Evolutionary conservation across 2,329 filamentous ascomycete genomes (phyloP), one percentile per base, ranked within the genome.

Genomic region (Fusarium sp.): DNA sequence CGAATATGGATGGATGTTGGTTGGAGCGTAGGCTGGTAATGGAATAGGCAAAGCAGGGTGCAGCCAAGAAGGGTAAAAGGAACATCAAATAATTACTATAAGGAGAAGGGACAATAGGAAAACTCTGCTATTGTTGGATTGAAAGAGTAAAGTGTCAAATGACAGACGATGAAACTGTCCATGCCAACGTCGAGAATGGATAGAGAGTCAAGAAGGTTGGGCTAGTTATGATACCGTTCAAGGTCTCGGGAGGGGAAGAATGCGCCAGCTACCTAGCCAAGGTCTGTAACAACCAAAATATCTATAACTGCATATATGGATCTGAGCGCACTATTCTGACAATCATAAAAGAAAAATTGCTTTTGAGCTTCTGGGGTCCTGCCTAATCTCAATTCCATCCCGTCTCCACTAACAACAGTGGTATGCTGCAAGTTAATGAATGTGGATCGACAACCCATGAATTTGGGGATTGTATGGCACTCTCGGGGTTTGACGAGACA

Each of bases 331-430:
- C 48, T 31, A 15, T 20, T 54, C 33, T 20, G 21, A 33, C 14
- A 39, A 40, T 11, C 13, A 31, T 35, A n/a, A 54, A 42, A 53
- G 41, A 53, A 66, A 53, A 63, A 67, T 69, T 70, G 55, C 67
- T 70, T 70, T 62, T 68, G 27, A 41, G 37, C 42, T 70, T 66
- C 59, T 54, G 25, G 63, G 63, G 50, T 58, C 39, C 54, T 47
- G 40, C 47, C 58, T 40, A 63, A 55, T 61, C 52, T 57, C 58
- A 65, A 62, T 69, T 40, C 53, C 55, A 55, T 58, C 23, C 39
- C 35, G 40, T 27, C 51, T 50, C 60, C 58, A 58, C 51, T 63
- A 43, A 25, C 35, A 40, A 21, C 27, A 41, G 25, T 35, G 59
- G 59, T 58, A 51, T 51, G 45, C 51, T 64, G 59, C 52, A 64